Base-by-base conservation (phyloP, 2,329 filamentous ascomycete genomes). In the Neofusicoccum parvum region DNA sequence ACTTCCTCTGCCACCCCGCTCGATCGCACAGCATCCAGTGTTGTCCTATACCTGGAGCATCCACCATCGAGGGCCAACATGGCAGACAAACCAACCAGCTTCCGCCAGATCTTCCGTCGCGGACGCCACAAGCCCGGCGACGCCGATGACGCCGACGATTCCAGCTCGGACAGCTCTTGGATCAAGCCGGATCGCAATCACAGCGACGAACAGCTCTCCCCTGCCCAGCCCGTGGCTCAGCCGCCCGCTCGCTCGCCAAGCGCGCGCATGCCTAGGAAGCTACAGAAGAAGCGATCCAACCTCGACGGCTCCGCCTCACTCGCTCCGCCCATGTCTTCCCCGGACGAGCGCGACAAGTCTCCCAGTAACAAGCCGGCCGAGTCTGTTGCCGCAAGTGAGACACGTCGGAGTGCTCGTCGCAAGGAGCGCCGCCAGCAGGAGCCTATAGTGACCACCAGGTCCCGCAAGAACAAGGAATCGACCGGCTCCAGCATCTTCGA, bases 31-130 rank as follows among this genome's bases (percentile, higher is more conserved):
- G 5, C 56, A 15, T 20, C 27, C 11, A 15, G 3, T 34, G 12
- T 9, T n/a, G 15, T 23, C 51, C 36, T 27, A 1, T 12, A 10
- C 17, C 34, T 32, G 23, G 4, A 11, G 12, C 50, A 37, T 17
- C 32, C 9, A 10, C 7, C 34, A 17, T 36, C 27, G 9, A 37
- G 32, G 15, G 17, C 20, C 14, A 15, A 32, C 11, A 60, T 60
- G 56, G n/a, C 43, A 7, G 43, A 60, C 32, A 60, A 60, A 23
- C 56, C 27, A n/a, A 10, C 56, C n/a, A 37, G 41, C 27, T 15
- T 60, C 17, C 56, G 56, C n/a, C 32, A 60, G 1, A 48, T 46
- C 39, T 37, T 60, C 56, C 43, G 43, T 14, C 56, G 56, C 15
- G 43, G 56, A n/a, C 56, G 56, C 56, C 34, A 36, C 43, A 60